Percentiles rank a stretch among this genome's conserved stretches.
These are phyloP conservation scores for Penicillium manginii DNA, from an alignment of 495 filamentous ascomycete genomes.

Conservation along the genomic window DNA sequence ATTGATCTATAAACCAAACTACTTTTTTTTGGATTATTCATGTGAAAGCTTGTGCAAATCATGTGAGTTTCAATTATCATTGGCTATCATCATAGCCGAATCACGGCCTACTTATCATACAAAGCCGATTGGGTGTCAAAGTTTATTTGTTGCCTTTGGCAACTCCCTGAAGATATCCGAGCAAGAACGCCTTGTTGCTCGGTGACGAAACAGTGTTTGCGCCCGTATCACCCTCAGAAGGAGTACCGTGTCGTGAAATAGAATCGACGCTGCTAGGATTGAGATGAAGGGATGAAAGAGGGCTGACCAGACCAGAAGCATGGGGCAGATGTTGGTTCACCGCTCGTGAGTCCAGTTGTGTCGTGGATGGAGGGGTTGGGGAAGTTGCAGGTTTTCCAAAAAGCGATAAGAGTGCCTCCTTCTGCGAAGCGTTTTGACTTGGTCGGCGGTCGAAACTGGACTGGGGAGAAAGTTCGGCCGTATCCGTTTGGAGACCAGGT, in stretches of 20 bases:
- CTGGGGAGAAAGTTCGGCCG: slow-evolving; percentile 13
- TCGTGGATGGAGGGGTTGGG: slow-evolving; percentile 24
- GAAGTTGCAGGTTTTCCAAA: slow-evolving; percentile 62
- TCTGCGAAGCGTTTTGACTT: slow-evolving; percentile 62
- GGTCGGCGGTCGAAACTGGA: slow-evolving; percentile 44
- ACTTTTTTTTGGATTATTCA: no score
- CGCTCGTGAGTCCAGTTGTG: slow-evolving; percentile 31
- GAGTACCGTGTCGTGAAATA: slow-evolving; percentile 41
- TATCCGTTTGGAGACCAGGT: slow-evolving; percentile 7
- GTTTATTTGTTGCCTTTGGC: slow-evolving; percentile 48
- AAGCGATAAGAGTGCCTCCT: slow-evolving; percentile 68
- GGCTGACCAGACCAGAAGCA: slow-evolving; percentile 45
- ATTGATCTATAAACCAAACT: no score
- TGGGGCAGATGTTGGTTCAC: slow-evolving; percentile 21
- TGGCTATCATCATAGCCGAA: background rate
- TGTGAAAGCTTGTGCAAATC: background rate
- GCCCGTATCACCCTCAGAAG: slow-evolving; percentile 47
- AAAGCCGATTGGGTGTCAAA: background rate
- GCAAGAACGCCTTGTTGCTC: slow-evolving; percentile 74
- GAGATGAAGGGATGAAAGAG: slow-evolving; percentile 48
- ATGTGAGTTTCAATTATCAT: background rate
- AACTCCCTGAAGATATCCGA: slow-evolving; percentile 72
- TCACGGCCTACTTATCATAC: background rate
- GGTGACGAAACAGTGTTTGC: slow-evolving; percentile 58
- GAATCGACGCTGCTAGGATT: slow-evolving; percentile 39